Base-by-base conservation (phyloP, 805 yeast genomes). In the Komagataella mondaviorum region DNA sequence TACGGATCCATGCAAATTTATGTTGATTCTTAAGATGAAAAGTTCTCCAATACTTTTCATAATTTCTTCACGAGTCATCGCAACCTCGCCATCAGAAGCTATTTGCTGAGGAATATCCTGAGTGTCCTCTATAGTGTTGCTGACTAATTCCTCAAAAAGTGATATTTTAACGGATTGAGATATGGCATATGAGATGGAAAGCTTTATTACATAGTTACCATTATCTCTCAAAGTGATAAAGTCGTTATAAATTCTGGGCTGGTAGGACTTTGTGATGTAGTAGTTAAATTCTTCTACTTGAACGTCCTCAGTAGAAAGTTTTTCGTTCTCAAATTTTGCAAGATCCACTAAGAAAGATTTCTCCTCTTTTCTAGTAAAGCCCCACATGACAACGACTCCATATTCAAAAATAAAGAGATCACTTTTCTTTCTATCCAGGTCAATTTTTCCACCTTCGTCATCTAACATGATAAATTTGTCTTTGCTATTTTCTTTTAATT, bases 311-410 rank as follows among this genome's bases (percentile, higher is more conserved):
- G 80, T 81, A 0, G 96, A 86, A 43, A 93, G 73, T 64, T 93
- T 93, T 63, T 93, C 99, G 61, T 80, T 84, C 61, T 86, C 99
- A 66, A 90, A 93, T 54, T 79, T 80, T n/a, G 91, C 95, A 57
- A 93, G 69, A 61, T 91, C 97, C 49, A 76, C 76, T 51, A 93
- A 68, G 58, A 93, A 87, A 49, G 88, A 81, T 51, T 73, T 71
- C 63, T 93, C 99, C 65, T 93, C 98, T 51, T 80, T 76, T 51
- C 80, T 75, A 1, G 88, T 79, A 61, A 88, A 93, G 0, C 99
- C 99, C 99, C 99, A 93, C 71, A 93, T 69, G 1, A 93, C 96
- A 36, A 88, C 81, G n/a, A 93, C 99, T 18, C 99, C 99, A 65
- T 93, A 93, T 60, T 90, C 96, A 69, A 93, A 93, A 6, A 93